A percentile compares a stretch with the other conserved stretches of the same genome.
Evolutionary conservation across 345 rosid species (phyloP).

Genomic region (Crucihimalaya himalaica): DNA sequence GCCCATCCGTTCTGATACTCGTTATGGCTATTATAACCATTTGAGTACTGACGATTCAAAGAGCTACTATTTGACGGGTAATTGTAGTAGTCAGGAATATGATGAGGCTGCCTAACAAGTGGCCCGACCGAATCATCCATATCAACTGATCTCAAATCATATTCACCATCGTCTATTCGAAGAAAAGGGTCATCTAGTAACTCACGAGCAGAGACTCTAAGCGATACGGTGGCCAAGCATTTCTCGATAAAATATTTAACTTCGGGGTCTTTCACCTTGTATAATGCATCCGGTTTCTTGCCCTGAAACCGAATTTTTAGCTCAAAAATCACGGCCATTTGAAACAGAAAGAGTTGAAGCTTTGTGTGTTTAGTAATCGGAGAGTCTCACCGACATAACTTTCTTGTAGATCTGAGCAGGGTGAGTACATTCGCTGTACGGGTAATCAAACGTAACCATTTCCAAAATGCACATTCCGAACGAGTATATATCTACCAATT

Average conservation of each 20-base stretch:
- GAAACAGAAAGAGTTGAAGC: slow-evolving; percentile 28
- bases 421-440: slow-evolving; percentile 89
- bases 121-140: slow-evolving; percentile 48
- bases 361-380: slow-evolving; percentile 2
- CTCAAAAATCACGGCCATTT: slow-evolving; percentile 7
- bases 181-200: slow-evolving; percentile 89
- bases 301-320: slow-evolving; percentile 61
- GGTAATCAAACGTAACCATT: slow-evolving; percentile 97
- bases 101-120: slow-evolving; percentile 57
- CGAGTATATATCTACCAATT: slow-evolving; percentile 93
- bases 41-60: slow-evolving; percentile 51
- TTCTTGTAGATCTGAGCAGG: slow-evolving; percentile 99
- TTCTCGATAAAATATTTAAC: slow-evolving; percentile 84
- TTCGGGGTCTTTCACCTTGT: slow-evolving; percentile 87
- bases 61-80: slow-evolving; percentile 38
- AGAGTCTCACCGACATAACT: slow-evolving; percentile 82
- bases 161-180: slow-evolving; percentile 57
- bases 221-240: slow-evolving; percentile 87
- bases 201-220: slow-evolving; percentile 90
- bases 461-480: slow-evolving; percentile 99
- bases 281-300: slow-evolving; percentile 92
- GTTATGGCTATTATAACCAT: slow-evolving; percentile 46
- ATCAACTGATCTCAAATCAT: slow-evolving; percentile 55
- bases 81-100: slow-evolving; percentile 39
- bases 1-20: slow-evolving; percentile 54